Percentiles rank a stretch among this genome's conserved stretches.
These are phyloP conservation scores for Aureobasidium pullulans DNA, from an alignment of 2,329 filamentous ascomycete genomes.

Conservation along the genomic window DNA sequence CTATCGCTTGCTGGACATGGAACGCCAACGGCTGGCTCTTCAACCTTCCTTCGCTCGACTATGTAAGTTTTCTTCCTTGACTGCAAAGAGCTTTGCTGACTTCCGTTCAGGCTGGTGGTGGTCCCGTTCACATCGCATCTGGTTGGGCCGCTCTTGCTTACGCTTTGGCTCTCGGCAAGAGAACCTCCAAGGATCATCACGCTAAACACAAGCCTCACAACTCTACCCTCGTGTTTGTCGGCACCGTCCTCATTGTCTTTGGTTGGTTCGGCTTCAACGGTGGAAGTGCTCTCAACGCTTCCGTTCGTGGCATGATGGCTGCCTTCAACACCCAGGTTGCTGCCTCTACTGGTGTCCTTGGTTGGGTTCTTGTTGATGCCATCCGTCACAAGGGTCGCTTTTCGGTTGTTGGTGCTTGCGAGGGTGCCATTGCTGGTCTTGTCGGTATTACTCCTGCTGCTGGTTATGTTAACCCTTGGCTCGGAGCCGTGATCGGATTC, in stretches of 20 bases:
- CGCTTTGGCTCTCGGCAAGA: conserved; percentile 55
- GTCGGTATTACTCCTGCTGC: conserved; percentile 37
- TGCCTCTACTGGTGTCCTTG: conserved; percentile 46
- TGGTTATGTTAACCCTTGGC: conserved; percentile 44
- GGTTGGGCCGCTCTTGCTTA: conserved; percentile 59
- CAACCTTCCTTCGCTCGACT: conserved; percentile 53
- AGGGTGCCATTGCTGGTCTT: conserved; percentile 51
- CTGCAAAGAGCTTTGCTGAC: too few species aligned
- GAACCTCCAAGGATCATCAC: conserved; percentile 42
- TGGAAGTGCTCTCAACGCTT: conserved; percentile 47
- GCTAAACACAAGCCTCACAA: conserved; percentile 53
- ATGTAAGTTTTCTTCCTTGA: conserved; percentile 37
- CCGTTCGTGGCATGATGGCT: conserved; percentile 47
- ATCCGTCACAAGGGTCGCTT: conserved; percentile 46
- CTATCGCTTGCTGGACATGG: conserved; percentile 61
- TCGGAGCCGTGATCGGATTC: conserved; percentile 50
- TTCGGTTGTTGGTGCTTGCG: conserved; percentile 49
- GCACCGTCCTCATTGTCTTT: conserved; percentile 39
- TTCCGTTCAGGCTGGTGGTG: conserved; percentile 30
- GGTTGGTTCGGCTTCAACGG: conserved; percentile 55
- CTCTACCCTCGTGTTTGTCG: conserved; percentile 55
- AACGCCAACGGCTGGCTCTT: conserved; percentile 59
- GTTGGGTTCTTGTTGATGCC: conserved; percentile 48
- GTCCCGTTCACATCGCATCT: conserved; percentile 57
- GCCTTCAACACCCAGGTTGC: conserved; percentile 54